A percentile compares a stretch with the other conserved stretches of the same genome.
These are phyloP conservation scores for Adansonia madagascariensis DNA, from an alignment of 441 rosid species.

Conservation along the genomic window DNA sequence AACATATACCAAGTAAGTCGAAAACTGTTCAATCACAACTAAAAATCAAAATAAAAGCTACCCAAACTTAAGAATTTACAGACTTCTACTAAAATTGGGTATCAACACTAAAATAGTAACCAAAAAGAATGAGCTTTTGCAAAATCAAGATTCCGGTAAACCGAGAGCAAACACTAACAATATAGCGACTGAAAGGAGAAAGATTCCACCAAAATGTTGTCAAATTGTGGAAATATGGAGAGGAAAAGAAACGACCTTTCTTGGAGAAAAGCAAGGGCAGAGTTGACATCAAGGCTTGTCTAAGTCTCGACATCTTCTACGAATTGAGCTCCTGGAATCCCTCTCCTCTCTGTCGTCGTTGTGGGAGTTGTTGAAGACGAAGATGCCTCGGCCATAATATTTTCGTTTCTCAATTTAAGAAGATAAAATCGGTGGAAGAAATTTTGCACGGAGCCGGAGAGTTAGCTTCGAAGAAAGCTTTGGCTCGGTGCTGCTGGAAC, in stretches of 20 bases:
- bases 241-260: conserved; percentile 45
- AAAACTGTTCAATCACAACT: conserved; percentile 6
- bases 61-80: not conserved
- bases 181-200: not conserved
- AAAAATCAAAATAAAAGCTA: not conserved
- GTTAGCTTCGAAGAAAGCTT: not conserved
- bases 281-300: conserved; percentile 44
- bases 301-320: conserved; percentile 74
- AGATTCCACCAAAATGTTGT: not conserved
- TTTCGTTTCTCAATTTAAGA: not conserved
- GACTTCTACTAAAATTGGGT: not conserved
- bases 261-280: conserved; percentile 46
- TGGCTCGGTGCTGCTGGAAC: not conserved
- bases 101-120: not conserved
- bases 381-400: not conserved
- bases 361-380: conserved; percentile 18
- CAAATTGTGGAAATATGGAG: not conserved
- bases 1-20: not conserved
- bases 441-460: not conserved
- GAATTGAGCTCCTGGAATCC: conserved; percentile 86
- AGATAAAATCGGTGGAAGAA: not conserved
- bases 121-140: not conserved
- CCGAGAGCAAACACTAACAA: not conserved
- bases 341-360: conserved; percentile 68
- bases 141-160: not conserved